These are phyloP conservation scores for Pistacia atlantica DNA, from an alignment of 345 rosid species.

Conservation along the genomic window DNA sequence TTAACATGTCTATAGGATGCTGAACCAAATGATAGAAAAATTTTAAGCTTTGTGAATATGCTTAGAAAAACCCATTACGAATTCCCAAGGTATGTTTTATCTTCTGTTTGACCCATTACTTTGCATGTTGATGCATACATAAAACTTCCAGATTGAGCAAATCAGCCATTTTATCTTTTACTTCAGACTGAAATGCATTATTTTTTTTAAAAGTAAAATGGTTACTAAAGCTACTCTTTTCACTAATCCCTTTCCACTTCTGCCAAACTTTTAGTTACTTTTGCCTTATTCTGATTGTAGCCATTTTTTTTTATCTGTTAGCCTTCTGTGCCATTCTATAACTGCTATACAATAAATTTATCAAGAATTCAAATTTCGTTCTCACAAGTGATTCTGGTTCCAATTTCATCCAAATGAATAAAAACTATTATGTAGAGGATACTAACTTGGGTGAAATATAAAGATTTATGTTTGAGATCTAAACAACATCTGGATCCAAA, in stretches of 20 bases:
- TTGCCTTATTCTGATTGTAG: not conserved
- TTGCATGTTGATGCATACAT: constrained; percentile 9
- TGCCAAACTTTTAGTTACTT: not conserved
- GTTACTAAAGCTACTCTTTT: not conserved
- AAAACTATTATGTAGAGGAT: not conserved
- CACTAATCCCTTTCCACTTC: not conserved
- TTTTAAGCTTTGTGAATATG: constrained; percentile 94
- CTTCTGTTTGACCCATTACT: constrained; percentile 13
- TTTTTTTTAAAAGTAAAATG: not conserved
- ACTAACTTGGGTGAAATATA: not conserved
- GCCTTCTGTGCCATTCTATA: not conserved
- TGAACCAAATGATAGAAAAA: constrained; percentile 85
- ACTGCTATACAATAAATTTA: not conserved
- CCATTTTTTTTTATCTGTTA: too few relatives aligned
- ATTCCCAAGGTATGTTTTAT: constrained; percentile 73
- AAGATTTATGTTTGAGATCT: not conserved
- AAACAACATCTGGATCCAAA: not conserved
- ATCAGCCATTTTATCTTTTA: not conserved
- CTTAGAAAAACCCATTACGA: constrained; percentile 80
- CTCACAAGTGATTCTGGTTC: not conserved
- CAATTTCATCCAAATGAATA: not conserved
- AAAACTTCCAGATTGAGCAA: not conserved
- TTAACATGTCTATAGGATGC: constrained; percentile 37
- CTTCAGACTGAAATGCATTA: not conserved
- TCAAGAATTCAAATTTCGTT: constrained; percentile 10